A percentile compares a stretch with the other conserved stretches of the same genome.
Evolutionary conservation across 768 basidiomycete genomes (phyloP).

Genomic region (Phanerochaete carnosa): DNA sequence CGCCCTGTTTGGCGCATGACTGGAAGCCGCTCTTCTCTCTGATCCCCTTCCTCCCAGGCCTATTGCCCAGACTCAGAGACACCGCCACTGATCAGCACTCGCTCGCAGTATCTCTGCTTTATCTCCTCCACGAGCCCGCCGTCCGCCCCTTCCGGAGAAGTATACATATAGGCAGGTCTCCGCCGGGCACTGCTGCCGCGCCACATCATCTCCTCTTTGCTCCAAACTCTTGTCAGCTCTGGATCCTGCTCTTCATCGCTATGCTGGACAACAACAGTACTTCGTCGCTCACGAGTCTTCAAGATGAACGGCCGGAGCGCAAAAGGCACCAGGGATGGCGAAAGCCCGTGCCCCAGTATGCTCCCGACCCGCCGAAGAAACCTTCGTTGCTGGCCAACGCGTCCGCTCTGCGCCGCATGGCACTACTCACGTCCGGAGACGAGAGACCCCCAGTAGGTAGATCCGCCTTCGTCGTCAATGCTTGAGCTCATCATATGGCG

Average conservation of each 20-base stretch:
- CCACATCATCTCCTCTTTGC: background rate
- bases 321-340: constrained; percentile 52
- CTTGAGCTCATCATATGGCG: background rate
- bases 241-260: background rate
- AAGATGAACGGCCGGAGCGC: constrained; percentile 5
- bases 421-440: background rate
- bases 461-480: background rate
- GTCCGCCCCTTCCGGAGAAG: background rate
- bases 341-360: constrained; percentile 66
- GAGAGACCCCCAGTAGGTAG: constrained; percentile 22
- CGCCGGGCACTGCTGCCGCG: background rate
- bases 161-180: background rate
- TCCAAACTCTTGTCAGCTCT: background rate
- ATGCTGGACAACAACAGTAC: constrained; percentile 10
- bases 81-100: constrained; percentile 3
- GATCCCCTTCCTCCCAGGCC: background rate
- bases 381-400: constrained; percentile 9
- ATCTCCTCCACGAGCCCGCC: background rate
- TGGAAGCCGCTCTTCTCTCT: background rate
- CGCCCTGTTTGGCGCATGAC: background rate
- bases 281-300: constrained; percentile 3
- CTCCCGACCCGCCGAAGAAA: constrained; percentile 57
- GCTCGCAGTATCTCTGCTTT: background rate
- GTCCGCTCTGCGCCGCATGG: constrained; percentile 1
- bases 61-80: background rate